Conservation (phyloP, 2,329 filamentous ascomycete species). For the Nothopassalora personata region DNA sequence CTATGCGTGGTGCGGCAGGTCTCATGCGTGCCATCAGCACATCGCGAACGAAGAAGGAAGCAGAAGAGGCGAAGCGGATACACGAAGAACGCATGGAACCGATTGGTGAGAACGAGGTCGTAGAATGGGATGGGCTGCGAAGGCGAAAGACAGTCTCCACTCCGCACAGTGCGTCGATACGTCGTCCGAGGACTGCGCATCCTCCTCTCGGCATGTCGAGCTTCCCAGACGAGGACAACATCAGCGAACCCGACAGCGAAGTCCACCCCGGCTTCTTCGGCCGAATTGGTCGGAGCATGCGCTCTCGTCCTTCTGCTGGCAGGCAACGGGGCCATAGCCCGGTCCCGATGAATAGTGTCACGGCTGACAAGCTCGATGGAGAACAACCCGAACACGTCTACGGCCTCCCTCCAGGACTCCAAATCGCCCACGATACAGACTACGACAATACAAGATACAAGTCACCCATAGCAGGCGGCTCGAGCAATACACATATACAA, state of each 20-base stretch:
- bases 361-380: conserved; percentile 18
- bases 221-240: conserved; percentile 63
- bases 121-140: conserved; percentile 89
- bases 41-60: conserved; percentile 70
- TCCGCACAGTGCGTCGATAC: conserved; percentile 34
- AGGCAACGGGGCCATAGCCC: conserved; percentile 27
- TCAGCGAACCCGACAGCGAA: conserved; percentile 35
- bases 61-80: conserved; percentile 70
- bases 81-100: conserved; percentile 76
- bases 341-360: conserved; percentile 34
- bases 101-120: conserved; percentile 71
- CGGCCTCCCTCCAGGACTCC: conserved; percentile 42
- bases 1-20: conserved; percentile 83
- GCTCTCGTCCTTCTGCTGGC: conserved; percentile 6
- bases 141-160: conserved; percentile 56
- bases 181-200: conserved; percentile 52
- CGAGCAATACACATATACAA: conserved; percentile 44
- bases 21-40: conserved; percentile 78
- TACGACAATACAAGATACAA: conserved; percentile 48
- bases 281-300: conserved; percentile 25
- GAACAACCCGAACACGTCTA: conserved; percentile 44
- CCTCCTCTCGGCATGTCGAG: conserved; percentile 83
- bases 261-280: conserved; percentile 47
- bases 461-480: conserved; percentile 24
- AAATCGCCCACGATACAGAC: conserved; percentile 44